These are phyloP conservation scores for Cladophialophora carrionii DNA, from an alignment of 2,329 filamentous ascomycete species.

Conservation along the genomic window DNA sequence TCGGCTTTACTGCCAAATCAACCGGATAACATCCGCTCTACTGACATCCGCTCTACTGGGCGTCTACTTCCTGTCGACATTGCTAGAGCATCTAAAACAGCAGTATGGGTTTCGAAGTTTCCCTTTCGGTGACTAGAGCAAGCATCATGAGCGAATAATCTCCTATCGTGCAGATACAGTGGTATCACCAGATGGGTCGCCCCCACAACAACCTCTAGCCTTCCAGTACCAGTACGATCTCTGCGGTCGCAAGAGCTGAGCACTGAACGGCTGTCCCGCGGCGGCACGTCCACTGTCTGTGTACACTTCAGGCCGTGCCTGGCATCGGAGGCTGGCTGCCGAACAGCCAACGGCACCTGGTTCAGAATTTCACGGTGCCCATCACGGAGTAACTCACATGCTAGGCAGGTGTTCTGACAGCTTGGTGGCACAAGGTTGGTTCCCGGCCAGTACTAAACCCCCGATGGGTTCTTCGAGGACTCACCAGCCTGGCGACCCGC, in stretches of 20 bases:
- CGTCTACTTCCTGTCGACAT: neutral
- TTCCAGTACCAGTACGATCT: neutral
- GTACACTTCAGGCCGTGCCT: constrained; percentile 13
- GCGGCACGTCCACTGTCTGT: neutral
- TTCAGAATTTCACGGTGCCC: neutral
- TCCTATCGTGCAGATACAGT: constrained; percentile 11
- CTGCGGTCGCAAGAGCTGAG: neutral
- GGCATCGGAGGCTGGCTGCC: constrained; percentile 14
- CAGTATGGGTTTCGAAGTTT: neutral
- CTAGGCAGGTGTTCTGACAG: neutral
- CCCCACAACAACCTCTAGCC: constrained; percentile 13
- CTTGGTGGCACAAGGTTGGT: constrained; percentile 21
- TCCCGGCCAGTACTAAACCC: constrained; percentile 21
- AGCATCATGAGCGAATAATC: neutral
- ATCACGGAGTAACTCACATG: constrained; percentile 2
- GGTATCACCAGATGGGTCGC: constrained; percentile 10
- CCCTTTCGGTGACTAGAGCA: neutral
- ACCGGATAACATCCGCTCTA: neutral
- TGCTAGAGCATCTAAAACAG: neutral
- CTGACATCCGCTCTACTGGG: neutral
- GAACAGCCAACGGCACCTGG: constrained; percentile 7
- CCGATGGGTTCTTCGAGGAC: constrained; percentile 17
- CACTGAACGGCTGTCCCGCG: neutral
- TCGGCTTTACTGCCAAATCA: neutral
- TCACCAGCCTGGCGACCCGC: constrained; percentile 28